Percentiles rank a stretch among this genome's conserved stretches.
These are phyloP conservation scores for Gnomoniopsis sp. DNA, from an alignment of 2,329 filamentous ascomycete genomes.

Conservation along the genomic window DNA sequence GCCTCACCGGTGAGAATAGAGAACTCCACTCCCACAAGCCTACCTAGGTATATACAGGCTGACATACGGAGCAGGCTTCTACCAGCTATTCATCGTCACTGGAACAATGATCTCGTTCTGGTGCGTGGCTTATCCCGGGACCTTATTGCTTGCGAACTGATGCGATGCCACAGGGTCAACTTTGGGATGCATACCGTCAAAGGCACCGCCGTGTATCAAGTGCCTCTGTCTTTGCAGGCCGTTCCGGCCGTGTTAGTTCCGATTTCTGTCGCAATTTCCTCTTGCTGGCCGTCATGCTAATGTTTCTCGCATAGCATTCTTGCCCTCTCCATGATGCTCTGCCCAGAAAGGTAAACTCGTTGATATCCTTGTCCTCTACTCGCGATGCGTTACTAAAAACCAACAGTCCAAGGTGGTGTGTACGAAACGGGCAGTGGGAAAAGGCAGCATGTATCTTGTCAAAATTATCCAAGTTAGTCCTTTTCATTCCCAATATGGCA, in stretches of 20 bases:
- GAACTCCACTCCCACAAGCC: no score
- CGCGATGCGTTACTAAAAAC: neutral
- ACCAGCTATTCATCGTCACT: constrained; percentile 47
- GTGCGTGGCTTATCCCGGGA: constrained; percentile 19
- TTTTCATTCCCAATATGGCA: neutral
- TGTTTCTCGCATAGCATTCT: constrained; percentile 36
- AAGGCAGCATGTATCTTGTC: constrained; percentile 54
- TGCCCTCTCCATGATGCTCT: constrained; percentile 57
- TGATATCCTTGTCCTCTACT: neutral
- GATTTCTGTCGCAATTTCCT: neutral
- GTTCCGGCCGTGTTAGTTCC: constrained; percentile 52
- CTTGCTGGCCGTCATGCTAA: neutral
- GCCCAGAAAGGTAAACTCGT: constrained; percentile 41
- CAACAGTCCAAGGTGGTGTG: constrained; percentile 63
- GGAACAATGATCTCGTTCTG: constrained; percentile 42
- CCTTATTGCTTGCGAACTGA: constrained; percentile 21
- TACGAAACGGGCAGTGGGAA: constrained; percentile 66
- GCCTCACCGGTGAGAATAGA: constrained; percentile 42
- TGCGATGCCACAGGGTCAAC: constrained; percentile 49
- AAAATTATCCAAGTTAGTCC: constrained; percentile 39
- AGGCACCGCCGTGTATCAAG: constrained; percentile 50
- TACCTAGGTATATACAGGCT: neutral
- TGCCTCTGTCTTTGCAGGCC: constrained; percentile 63
- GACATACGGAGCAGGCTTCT: constrained; percentile 32
- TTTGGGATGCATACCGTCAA: constrained; percentile 47